Evolutionary conservation across 78 protist genomes (phyloP).

Genomic region (Dictyostelium firmibasis): DNA sequence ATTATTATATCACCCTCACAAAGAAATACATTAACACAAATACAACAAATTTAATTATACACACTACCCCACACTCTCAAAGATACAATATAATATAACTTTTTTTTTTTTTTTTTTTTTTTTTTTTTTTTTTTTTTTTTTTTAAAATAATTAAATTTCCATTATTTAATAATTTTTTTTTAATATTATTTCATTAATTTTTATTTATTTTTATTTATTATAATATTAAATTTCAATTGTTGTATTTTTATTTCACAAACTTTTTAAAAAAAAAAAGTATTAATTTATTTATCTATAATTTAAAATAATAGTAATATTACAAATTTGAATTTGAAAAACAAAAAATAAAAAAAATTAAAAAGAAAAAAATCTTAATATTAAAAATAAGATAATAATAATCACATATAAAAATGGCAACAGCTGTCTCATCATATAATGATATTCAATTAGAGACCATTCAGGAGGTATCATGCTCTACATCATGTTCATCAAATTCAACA

Average conservation of each 20-base stretch:
- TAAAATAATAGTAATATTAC: background rate
- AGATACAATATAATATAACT: background rate
- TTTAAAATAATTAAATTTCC: background rate
- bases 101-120: background rate
- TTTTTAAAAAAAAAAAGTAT: background rate
- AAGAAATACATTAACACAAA: background rate
- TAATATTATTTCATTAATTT: background rate
- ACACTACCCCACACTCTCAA: background rate
- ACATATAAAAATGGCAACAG: constrained; percentile 3
- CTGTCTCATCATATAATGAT: constrained; percentile 13
- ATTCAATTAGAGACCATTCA: constrained; percentile 39
- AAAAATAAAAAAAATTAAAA: no score
- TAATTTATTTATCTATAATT: background rate
- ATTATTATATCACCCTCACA: background rate
- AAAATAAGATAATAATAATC: no score
- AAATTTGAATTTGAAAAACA: no score
- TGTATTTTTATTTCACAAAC: background rate
- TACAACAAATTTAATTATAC: background rate
- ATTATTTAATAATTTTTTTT: background rate
- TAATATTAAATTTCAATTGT: background rate
- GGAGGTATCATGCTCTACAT: constrained; percentile 2
- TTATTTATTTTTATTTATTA: background rate
- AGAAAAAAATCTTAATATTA: no score
- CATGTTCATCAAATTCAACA: background rate
- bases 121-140: background rate